Conservation (phyloP, 2,329 filamentous ascomycete species). For the Penicillium thymicola region DNA sequence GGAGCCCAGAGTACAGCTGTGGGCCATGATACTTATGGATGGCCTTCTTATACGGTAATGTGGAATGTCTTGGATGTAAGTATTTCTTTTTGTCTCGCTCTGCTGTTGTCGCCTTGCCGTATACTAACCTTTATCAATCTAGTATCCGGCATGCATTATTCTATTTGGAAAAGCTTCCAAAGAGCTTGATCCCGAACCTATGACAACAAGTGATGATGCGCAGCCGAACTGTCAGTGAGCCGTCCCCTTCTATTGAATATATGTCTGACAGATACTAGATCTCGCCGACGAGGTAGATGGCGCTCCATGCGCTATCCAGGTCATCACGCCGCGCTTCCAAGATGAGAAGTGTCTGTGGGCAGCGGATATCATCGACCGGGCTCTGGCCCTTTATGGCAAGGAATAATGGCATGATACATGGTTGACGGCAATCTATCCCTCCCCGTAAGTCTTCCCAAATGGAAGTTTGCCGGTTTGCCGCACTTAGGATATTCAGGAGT, state of each 20-base stretch:
- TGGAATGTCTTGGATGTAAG: conserved; percentile 54
- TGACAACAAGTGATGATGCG: conserved; percentile 29
- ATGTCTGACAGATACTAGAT: conserved; percentile 33
- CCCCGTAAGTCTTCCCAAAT: not conserved
- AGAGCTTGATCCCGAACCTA: conserved; percentile 35
- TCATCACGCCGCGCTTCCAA: conserved; percentile 46
- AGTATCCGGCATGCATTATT: conserved; percentile 53
- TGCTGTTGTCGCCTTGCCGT: not conserved
- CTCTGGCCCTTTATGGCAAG: not conserved
- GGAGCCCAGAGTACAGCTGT: conserved; percentile 52
- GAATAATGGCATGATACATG: not conserved
- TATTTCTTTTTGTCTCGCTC: not conserved
- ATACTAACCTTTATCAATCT: not conserved
- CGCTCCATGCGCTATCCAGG: conserved; percentile 47
- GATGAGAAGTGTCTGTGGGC: conserved; percentile 48
- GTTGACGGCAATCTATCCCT: not conserved
- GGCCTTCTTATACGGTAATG: conserved; percentile 46
- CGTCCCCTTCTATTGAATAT: not conserved
- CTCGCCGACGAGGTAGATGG: conserved; percentile 41
- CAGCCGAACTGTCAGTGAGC: conserved; percentile 27
- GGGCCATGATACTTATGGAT: conserved; percentile 46
- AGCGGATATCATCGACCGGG: conserved; percentile 30
- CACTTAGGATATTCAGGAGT: not conserved
- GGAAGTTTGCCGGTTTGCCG: not conserved
- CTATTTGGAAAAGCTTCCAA: conserved; percentile 46